Percentiles rank a stretch among this genome's conserved stretches.
Evolutionary conservation across 441 rosid genomes (phyloP).

Genomic region (Mallotus repandus): DNA sequence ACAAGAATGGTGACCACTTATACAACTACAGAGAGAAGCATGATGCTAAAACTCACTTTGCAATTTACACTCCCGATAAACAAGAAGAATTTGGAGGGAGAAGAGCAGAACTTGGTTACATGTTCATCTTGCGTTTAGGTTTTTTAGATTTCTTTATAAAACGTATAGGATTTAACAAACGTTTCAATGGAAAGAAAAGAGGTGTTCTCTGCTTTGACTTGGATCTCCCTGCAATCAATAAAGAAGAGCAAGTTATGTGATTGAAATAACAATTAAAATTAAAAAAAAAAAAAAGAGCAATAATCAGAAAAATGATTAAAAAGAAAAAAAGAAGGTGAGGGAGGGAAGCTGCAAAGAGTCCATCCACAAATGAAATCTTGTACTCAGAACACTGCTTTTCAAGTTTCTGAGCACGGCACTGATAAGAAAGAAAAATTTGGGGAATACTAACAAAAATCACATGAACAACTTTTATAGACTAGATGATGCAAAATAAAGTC

Average conservation of each 20-base stretch:
- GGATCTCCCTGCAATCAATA: slow-evolving; percentile 41
- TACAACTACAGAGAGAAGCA: no score
- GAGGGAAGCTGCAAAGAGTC: background rate
- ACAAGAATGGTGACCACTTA: background rate
- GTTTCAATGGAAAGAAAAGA: slow-evolving; percentile 44
- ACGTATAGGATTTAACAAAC: slow-evolving; percentile 43
- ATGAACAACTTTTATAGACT: background rate
- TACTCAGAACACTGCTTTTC: background rate
- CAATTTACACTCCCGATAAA: background rate
- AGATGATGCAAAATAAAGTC: background rate
- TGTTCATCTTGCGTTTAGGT: slow-evolving; percentile 20
- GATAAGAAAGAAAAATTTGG: background rate
- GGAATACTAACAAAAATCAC: background rate
- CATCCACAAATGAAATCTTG: background rate
- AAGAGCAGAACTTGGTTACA: background rate
- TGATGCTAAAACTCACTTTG: no score
- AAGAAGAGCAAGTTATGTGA: background rate
- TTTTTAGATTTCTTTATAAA: slow-evolving; percentile 53
- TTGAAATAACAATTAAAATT: background rate
- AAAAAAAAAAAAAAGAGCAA: background rate
- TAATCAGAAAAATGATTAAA: background rate
- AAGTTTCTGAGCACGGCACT: background rate
- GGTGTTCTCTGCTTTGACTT: slow-evolving; percentile 37
- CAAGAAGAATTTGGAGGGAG: background rate
- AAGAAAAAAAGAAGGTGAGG: background rate